Percentiles rank a stretch among this genome's conserved stretches.
These are phyloP conservation scores for Cerioporus squamosus DNA, from an alignment of 1,284 basidiomycete genomes.

Conservation along the genomic window DNA sequence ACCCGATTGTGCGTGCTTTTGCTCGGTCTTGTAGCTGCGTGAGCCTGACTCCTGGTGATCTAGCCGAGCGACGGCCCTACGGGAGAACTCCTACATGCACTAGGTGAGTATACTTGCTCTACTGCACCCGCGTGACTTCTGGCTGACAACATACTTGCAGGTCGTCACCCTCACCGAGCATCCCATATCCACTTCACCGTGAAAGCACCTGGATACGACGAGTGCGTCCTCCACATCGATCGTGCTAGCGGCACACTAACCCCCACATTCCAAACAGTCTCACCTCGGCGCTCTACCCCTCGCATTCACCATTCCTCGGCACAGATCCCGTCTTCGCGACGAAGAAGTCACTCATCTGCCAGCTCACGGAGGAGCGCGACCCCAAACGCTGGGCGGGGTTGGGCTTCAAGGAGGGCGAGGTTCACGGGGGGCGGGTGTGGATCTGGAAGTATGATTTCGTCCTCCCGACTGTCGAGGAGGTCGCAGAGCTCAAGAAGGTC, in stretches of 20 bases:
- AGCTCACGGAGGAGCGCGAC: slow-evolving; percentile 37
- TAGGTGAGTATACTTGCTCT: slow-evolving; percentile 25
- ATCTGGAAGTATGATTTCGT: slow-evolving; percentile 43
- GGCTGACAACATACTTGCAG: slow-evolving; percentile 14
- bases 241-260: not conserved
- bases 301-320: slow-evolving; percentile 44
- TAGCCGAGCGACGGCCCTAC: slow-evolving; percentile 44
- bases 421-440: slow-evolving; percentile 37
- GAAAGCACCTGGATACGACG: slow-evolving; percentile 43
- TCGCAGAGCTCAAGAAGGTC: slow-evolving; percentile 32
- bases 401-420: slow-evolving; percentile 39
- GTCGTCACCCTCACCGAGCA: slow-evolving; percentile 45
- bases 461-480: slow-evolving; percentile 38
- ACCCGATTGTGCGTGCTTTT: slow-evolving; percentile 35
- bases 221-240: slow-evolving; percentile 22
- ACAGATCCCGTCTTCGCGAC: slow-evolving; percentile 48
- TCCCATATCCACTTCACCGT: slow-evolving; percentile 45
- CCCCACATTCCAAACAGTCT: slow-evolving; percentile 25
- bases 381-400: slow-evolving; percentile 35
- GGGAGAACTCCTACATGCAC: slow-evolving; percentile 38
- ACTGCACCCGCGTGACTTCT: not conserved
- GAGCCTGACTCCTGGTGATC: not conserved
- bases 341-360: slow-evolving; percentile 43
- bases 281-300: slow-evolving; percentile 44
- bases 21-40: not conserved